Conservation (phyloP, 2,329 filamentous ascomycete genomes). For the Polytolypa hystricis region DNA sequence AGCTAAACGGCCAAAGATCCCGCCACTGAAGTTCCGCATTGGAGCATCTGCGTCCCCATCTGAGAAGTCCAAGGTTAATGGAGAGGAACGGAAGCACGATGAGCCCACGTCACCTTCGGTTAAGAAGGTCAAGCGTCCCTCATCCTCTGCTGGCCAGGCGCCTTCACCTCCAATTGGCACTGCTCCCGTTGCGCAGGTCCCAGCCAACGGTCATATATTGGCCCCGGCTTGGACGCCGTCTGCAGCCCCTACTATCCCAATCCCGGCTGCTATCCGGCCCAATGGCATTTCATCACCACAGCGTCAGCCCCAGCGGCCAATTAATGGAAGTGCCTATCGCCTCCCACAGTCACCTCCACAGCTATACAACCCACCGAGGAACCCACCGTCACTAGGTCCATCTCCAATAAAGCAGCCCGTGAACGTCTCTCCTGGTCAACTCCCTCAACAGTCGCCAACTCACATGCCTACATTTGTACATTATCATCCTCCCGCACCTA, state of each 20-base stretch:
- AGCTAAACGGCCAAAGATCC: conserved; percentile 50
- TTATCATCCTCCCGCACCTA: conserved; percentile 6
- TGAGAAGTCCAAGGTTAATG: conserved; percentile 13
- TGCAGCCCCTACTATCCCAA: neutral
- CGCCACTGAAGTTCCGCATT: conserved; percentile 48
- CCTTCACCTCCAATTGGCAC: conserved; percentile 3
- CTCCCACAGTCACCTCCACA: neutral
- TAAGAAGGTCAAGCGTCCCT: conserved; percentile 14
- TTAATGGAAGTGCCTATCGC: conserved; percentile 1
- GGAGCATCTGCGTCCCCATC: conserved; percentile 40
- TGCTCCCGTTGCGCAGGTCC: neutral
- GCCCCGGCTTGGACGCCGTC: too few relatives aligned
- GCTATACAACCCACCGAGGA: neutral
- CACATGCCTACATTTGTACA: conserved; percentile 7
- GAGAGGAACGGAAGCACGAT: conserved; percentile 15
- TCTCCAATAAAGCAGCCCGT: neutral
- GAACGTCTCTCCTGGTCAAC: too few relatives aligned
- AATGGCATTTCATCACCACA: conserved; percentile 1
- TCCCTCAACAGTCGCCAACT: conserved; percentile 1
- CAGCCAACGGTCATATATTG: neutral
- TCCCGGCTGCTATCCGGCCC: neutral
- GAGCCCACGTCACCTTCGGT: conserved; percentile 16
- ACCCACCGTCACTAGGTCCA: neutral
- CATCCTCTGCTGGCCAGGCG: conserved; percentile 3
- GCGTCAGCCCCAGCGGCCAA: neutral